Percentiles rank a stretch among this genome's conserved stretches.
Conservation (phyloP, 768 basidiomycete species). For the Hirschioporus abietinus region DNA sequence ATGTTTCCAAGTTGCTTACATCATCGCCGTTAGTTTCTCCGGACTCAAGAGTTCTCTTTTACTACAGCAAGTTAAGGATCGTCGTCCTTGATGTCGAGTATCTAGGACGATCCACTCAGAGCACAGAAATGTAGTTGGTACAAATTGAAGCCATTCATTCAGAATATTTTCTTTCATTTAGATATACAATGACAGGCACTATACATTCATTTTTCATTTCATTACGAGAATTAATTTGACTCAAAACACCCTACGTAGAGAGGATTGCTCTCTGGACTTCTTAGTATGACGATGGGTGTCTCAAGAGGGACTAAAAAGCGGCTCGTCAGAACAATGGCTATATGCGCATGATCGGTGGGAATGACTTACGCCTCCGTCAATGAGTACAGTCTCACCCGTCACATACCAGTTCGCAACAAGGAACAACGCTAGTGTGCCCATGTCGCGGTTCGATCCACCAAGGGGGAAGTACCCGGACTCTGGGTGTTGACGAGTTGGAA, state of each 20-base stretch:
- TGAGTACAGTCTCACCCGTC: constrained; percentile 43
- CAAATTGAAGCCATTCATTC: background rate
- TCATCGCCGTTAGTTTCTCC: too few relatives aligned
- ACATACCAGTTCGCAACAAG: constrained; percentile 43
- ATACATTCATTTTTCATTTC: background rate
- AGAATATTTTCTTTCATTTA: background rate
- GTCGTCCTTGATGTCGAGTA: too few relatives aligned
- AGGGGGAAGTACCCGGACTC: constrained; percentile 10
- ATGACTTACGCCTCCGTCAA: constrained; percentile 44
- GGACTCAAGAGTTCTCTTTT: too few relatives aligned
- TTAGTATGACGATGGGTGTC: background rate
- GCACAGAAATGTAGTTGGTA: background rate
- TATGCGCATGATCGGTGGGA: background rate
- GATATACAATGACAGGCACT: background rate
- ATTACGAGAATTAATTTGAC: background rate
- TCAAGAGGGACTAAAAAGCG: background rate
- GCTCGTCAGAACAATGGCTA: background rate
- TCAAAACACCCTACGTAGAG: too few relatives aligned
- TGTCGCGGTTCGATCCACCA: constrained; percentile 35
- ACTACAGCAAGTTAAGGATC: background rate
- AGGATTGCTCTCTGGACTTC: background rate
- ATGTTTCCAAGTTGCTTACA: background rate
- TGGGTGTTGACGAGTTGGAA: constrained; percentile 24
- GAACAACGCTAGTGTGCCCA: constrained; percentile 38
- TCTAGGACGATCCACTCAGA: too few relatives aligned